A percentile compares a stretch with the other conserved stretches of the same genome.
phyloP scores from a whole-genome alignment of 164 flowering plant genomes.

The Brasenia schreberi region DNA sequence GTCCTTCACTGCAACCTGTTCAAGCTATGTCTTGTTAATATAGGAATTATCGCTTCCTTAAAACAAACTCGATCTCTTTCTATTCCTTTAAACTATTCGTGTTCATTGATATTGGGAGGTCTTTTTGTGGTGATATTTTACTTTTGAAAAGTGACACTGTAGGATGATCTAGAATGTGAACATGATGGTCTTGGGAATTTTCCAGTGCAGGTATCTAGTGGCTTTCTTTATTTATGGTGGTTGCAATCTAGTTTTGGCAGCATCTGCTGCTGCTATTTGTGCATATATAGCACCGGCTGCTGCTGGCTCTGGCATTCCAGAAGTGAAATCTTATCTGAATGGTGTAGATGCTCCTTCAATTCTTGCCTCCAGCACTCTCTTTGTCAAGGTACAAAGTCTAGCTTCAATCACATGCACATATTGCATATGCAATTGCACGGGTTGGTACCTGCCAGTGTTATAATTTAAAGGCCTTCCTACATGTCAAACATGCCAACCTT shows the following conservation, averaged over 20 bases:
- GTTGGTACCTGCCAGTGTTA: not conserved
- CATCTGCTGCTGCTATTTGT: conserved; percentile 53
- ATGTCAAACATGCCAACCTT: not conserved
- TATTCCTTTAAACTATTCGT: too few species aligned
- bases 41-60: too few species aligned
- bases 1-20: too few species aligned
- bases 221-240: conserved; percentile 57
- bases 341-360: conserved; percentile 86
- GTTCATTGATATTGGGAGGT: too few species aligned
- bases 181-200: not conserved
- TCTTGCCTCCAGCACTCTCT: conserved; percentile 77
- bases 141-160: too few species aligned
- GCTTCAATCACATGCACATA: not conserved
- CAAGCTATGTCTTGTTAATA: too few species aligned
- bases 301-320: conserved; percentile 90
- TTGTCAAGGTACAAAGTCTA: conserved; percentile 61
- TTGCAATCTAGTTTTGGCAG: conserved; percentile 47
- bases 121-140: too few species aligned
- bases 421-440: not conserved
- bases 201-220: conserved; percentile 47
- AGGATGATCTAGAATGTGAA: not conserved
- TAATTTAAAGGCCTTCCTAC: not conserved
- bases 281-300: conserved; percentile 94
- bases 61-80: too few species aligned
- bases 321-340: conserved; percentile 88